phyloP scores from a whole-genome alignment of 164 flowering plant species.

The Tinospora cordifolia region DNA sequence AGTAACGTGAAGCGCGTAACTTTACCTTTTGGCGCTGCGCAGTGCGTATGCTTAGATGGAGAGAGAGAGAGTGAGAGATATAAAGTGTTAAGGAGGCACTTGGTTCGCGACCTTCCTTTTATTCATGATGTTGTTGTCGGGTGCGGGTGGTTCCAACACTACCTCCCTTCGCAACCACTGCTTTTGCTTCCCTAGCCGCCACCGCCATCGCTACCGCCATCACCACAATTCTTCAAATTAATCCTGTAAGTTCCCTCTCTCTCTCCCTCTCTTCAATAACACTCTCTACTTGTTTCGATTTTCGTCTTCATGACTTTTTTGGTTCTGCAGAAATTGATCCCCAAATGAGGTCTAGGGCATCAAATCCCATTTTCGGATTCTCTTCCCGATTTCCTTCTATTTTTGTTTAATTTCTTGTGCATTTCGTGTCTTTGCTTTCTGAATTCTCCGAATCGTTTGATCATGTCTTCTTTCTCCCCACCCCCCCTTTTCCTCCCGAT shows the following conservation, averaged over 20 bases:
- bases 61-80: not conserved
- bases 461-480: too few species aligned
- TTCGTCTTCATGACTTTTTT: not conserved
- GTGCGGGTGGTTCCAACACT: not conserved
- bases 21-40: not conserved
- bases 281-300: not conserved
- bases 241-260: slow-evolving; percentile 13
- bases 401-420: too few species aligned
- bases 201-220: slow-evolving; percentile 6
- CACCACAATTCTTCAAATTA: slow-evolving; percentile 9
- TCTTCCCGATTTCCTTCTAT: too few species aligned
- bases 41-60: not conserved
- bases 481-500: too few species aligned
- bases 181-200: slow-evolving; percentile 15
- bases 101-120: not conserved
- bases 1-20: not conserved
- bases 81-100: not conserved
- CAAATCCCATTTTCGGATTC: not conserved
- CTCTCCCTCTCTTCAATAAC: too few species aligned
- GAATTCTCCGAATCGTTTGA: too few species aligned
- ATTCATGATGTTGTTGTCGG: slow-evolving; percentile 22
- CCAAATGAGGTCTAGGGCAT: slow-evolving; percentile 1
- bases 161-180: slow-evolving; percentile 9
- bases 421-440: too few species aligned
- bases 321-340: not conserved